A percentile compares a stretch with the other conserved stretches of the same genome.
Evolutionary conservation across 192 early-diverging fungal species (phyloP).

Genomic region (Gonapodya prolifera): DNA sequence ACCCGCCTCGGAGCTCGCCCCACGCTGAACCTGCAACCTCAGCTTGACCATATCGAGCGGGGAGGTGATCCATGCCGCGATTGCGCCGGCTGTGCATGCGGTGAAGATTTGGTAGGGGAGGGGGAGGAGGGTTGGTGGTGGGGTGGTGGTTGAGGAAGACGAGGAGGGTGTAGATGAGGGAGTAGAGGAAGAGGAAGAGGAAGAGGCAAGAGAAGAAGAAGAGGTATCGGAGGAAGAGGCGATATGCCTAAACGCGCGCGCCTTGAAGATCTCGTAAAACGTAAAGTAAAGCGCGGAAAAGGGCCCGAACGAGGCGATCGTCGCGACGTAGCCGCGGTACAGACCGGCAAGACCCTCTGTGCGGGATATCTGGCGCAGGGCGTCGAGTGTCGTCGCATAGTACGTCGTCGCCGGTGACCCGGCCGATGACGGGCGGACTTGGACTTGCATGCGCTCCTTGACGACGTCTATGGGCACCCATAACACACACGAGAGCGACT

Average conservation of each 20-base stretch:
- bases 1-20: neutral
- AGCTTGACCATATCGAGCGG: conserved; percentile 93
- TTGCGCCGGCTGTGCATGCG: conserved; percentile 26
- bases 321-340: neutral
- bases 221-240: neutral
- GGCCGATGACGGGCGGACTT: neutral
- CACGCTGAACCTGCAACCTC: conserved; percentile 72
- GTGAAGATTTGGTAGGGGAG: neutral
- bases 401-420: neutral
- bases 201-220: too few species aligned
- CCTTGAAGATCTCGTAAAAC: conserved; percentile 1
- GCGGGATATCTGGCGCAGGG: neutral
- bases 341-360: neutral
- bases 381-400: neutral
- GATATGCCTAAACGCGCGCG: neutral
- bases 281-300: neutral
- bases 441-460: conserved; percentile 4
- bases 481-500: neutral
- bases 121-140: conserved; percentile 1
- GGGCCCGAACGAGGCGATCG: neutral
- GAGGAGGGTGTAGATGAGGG: too few species aligned
- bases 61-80: conserved; percentile 72
- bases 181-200: too few species aligned
- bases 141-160: neutral
- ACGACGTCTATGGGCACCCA: conserved; percentile 6